phyloP scores from a whole-genome alignment of 495 filamentous ascomycete species.

The Aspergillus egyptiacus region DNA sequence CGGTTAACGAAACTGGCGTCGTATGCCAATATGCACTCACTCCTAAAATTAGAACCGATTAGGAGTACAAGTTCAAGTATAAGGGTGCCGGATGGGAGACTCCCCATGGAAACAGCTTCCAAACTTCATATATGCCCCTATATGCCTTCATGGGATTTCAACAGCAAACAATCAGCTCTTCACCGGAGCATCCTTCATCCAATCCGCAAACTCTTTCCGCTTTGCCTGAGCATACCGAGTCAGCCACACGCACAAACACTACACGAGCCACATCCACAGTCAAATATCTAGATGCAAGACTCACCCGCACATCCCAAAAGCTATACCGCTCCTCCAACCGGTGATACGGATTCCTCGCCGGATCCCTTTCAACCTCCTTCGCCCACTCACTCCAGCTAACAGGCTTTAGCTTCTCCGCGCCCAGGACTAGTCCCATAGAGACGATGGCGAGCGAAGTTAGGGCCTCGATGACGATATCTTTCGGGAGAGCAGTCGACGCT shows the following conservation, averaged over 20 bases:
- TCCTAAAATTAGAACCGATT: too few species aligned
- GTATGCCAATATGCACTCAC: too few species aligned
- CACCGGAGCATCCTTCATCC: constrained; percentile 46
- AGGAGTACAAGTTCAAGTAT: too few species aligned
- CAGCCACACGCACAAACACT: constrained; percentile 1
- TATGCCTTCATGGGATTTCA: too few species aligned
- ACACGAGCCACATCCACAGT: constrained; percentile 22
- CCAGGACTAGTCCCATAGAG: constrained; percentile 65
- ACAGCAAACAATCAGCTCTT: too few species aligned
- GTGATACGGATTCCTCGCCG: constrained; percentile 44
- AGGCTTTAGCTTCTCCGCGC: constrained; percentile 63
- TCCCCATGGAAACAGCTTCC: too few species aligned
- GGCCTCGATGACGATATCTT: constrained; percentile 64
- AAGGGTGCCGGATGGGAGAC: too few species aligned
- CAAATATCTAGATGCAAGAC: constrained; percentile 31
- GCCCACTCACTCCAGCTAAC: constrained; percentile 82
- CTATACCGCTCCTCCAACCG: constrained; percentile 55
- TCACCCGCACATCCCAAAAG: constrained; percentile 65
- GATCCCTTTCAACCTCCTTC: constrained; percentile 70
- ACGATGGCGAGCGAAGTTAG: constrained; percentile 58
- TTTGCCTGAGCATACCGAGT: constrained; percentile 51
- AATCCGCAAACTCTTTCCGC: constrained; percentile 69
- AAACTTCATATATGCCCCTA: too few species aligned
- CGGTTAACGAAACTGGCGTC: too few species aligned
- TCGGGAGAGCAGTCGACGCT: constrained; percentile 52